These are phyloP conservation scores for Coriaria nepalensis DNA, from an alignment of 306 rosid species.

Conservation along the genomic window DNA sequence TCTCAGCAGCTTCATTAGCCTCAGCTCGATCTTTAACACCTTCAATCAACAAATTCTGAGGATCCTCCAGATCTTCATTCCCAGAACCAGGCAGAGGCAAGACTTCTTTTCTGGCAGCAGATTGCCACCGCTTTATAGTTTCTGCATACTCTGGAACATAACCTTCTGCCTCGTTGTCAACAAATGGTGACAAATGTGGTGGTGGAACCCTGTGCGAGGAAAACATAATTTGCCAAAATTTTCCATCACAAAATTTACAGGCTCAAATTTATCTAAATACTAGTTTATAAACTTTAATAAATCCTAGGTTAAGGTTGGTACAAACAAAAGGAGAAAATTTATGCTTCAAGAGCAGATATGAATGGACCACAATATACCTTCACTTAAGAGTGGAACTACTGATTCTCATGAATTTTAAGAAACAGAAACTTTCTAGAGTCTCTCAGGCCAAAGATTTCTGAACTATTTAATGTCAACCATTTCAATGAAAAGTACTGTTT, in stretches of 20 bases:
- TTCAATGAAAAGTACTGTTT: no score
- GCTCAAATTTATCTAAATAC: no score
- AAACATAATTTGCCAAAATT: constrained; percentile 1
- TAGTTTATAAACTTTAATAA: not conserved
- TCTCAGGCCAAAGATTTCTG: no score
- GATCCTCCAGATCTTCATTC: constrained; percentile 59
- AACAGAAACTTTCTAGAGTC: no score
- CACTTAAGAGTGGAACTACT: no score
- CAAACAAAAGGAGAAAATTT: no score
- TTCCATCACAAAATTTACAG: not conserved
- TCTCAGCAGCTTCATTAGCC: constrained; percentile 73
- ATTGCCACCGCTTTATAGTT: constrained; percentile 58
- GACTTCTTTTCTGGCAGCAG: constrained; percentile 56
- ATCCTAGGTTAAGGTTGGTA: not conserved
- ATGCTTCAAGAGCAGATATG: no score
- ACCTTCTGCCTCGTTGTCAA: constrained; percentile 65
- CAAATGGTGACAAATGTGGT: constrained; percentile 87
- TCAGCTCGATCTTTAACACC: constrained; percentile 68
- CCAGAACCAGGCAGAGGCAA: constrained; percentile 76
- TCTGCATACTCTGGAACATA: constrained; percentile 88
- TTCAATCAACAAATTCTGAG: constrained; percentile 56
- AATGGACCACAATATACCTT: no score
- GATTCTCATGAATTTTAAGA: no score
- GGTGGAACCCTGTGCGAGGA: constrained; percentile 57
- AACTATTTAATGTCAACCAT: no score